These are phyloP conservation scores for Aspergillus sp. DNA, from an alignment of 2,329 filamentous ascomycete species.

Conservation along the genomic window DNA sequence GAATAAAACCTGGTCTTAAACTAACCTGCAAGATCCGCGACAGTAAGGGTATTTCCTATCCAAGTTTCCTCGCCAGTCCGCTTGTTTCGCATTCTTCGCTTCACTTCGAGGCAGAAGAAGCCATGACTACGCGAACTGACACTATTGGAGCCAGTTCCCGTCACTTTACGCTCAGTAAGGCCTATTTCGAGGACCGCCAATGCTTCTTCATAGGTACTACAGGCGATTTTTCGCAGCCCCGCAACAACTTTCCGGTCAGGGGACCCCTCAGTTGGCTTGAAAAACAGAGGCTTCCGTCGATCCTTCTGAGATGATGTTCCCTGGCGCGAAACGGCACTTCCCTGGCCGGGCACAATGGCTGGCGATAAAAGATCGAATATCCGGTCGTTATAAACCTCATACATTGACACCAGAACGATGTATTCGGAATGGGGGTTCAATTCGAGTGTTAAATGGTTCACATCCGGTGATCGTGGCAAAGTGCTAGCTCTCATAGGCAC, in stretches of 20 bases:
- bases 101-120: conserved; percentile 94
- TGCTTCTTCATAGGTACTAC: conserved; percentile 77
- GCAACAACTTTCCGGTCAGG: conserved; percentile 93
- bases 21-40: conserved; percentile 83
- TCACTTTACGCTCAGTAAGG: conserved; percentile 79
- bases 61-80: conserved; percentile 61
- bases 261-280: conserved; percentile 86
- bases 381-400: conserved; percentile 97
- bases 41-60: conserved; percentile 75
- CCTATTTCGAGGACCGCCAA: conserved; percentile 88
- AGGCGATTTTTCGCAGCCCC: conserved; percentile 86
- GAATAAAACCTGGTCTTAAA: neutral
- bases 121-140: conserved; percentile 90
- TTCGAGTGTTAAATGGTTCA: conserved; percentile 67
- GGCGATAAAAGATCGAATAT: conserved; percentile 88
- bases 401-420: conserved; percentile 90
- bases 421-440: conserved; percentile 74
- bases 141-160: conserved; percentile 90
- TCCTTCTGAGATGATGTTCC: conserved; percentile 61
- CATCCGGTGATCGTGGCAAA: conserved; percentile 71
- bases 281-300: conserved; percentile 77
- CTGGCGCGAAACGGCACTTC: conserved; percentile 40
- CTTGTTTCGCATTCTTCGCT: conserved; percentile 64
- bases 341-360: conserved; percentile 42
- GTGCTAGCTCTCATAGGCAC: conserved; percentile 68